These are phyloP conservation scores for Yarrowia divulgata DNA, from an alignment of 805 yeast species.

Conservation along the genomic window DNA sequence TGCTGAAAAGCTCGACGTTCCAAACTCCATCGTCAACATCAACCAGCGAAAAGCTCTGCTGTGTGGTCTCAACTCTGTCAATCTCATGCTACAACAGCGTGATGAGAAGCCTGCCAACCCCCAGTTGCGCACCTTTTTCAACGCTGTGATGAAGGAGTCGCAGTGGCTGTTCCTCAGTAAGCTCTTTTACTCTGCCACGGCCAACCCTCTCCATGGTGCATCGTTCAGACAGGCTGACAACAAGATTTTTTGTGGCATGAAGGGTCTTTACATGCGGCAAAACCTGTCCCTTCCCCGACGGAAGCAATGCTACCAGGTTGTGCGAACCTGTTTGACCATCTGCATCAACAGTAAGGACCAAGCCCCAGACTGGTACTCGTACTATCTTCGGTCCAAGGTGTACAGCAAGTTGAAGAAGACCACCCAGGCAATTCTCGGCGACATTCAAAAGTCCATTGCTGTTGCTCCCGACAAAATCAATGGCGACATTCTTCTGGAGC, in stretches of 20 bases:
- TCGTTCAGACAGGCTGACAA: slow-evolving; percentile 63
- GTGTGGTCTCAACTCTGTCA: slow-evolving; percentile 77
- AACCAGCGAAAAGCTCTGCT: slow-evolving; percentile 73
- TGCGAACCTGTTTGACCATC: slow-evolving; percentile 54
- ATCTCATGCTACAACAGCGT: slow-evolving; percentile 48
- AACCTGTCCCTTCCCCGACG: slow-evolving; percentile 38
- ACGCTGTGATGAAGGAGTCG: slow-evolving; percentile 47
- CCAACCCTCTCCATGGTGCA: slow-evolving; percentile 54
- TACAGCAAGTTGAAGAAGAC: slow-evolving; percentile 58
- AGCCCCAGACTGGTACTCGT: slow-evolving; percentile 65
- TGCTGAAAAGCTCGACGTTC: slow-evolving; percentile 74
- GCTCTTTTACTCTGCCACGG: slow-evolving; percentile 56
- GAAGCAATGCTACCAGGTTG: slow-evolving; percentile 49
- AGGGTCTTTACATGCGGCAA: slow-evolving; percentile 44
- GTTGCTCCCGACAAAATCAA: slow-evolving; percentile 44
- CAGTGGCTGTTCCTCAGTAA: slow-evolving; percentile 64
- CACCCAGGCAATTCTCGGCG: slow-evolving; percentile 52
- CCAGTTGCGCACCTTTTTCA: slow-evolving; percentile 21
- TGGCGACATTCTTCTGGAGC: slow-evolving; percentile 72
- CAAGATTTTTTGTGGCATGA: slow-evolving; percentile 47
- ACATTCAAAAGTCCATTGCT: slow-evolving; percentile 51
- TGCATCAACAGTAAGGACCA: slow-evolving; percentile 57
- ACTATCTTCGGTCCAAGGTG: slow-evolving; percentile 65
- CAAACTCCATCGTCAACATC: slow-evolving; percentile 56
- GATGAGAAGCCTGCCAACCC: slow-evolving; percentile 17